phyloP scores from a whole-genome alignment of 2,329 filamentous ascomycete genomes.

The Diaporthe aspalathi region DNA sequence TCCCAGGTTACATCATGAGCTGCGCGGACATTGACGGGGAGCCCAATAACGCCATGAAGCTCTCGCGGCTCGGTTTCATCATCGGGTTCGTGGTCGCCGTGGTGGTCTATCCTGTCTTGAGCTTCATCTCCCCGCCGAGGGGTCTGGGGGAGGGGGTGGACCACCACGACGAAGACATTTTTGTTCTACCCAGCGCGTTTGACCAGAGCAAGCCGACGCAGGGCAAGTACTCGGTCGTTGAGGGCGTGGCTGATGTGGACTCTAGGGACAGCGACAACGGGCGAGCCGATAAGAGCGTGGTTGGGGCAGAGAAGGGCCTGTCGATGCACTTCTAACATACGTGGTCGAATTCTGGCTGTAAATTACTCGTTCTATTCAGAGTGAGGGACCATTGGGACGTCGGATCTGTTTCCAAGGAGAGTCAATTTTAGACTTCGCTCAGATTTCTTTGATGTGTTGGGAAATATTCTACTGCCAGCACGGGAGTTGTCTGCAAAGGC shows the following conservation, averaged over 20 bases:
- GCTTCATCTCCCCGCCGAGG: constrained; percentile 21
- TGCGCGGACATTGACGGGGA: constrained; percentile 26
- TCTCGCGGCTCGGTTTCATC: constrained; percentile 29
- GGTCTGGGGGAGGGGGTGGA: constrained; percentile 29
- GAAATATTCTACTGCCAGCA: background rate
- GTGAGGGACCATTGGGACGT: too few species aligned
- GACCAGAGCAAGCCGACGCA: constrained; percentile 29
- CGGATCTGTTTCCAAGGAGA: too few species aligned
- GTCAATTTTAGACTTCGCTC: too few species aligned
- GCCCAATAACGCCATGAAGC: constrained; percentile 32
- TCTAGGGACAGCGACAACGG: constrained; percentile 17
- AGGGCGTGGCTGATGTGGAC: constrained; percentile 12
- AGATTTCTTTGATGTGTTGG: too few species aligned
- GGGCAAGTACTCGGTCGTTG: constrained; percentile 27
- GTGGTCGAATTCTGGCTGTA: background rate
- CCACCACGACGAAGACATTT: constrained; percentile 28
- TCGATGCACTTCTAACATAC: background rate
- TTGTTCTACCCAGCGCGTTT: constrained; percentile 30
- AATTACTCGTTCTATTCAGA: background rate
- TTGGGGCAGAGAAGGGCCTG: background rate
- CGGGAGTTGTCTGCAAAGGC: background rate
- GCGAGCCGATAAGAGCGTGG: background rate
- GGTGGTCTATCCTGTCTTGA: constrained; percentile 24
- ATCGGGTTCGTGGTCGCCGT: constrained; percentile 26
- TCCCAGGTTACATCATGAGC: constrained; percentile 34